These are phyloP conservation scores for Rubroshorea leprosula DNA, from an alignment of 345 rosid genomes.

Conservation along the genomic window DNA sequence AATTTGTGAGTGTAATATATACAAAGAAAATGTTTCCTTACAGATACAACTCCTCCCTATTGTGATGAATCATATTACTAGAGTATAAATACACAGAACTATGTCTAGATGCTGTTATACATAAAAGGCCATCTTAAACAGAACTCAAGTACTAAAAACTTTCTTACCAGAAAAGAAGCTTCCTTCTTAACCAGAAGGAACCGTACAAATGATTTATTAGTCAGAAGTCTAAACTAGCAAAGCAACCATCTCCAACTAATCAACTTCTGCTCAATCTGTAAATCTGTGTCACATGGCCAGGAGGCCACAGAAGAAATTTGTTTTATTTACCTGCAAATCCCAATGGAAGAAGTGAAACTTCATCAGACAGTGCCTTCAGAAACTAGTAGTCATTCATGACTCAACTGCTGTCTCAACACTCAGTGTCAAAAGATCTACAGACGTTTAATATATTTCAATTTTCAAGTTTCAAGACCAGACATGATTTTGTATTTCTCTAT, in stretches of 20 bases:
- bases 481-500: background rate
- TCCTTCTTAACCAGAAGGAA: background rate
- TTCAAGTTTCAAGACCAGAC: background rate
- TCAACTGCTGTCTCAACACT: background rate
- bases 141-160: conserved; percentile 7
- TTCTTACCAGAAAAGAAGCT: conserved; percentile 13
- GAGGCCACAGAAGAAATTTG: background rate
- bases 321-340: conserved; percentile 10
- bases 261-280: conserved; percentile 8
- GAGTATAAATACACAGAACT: too few relatives aligned
- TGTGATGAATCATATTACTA: too few relatives aligned
- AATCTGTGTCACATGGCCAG: conserved; percentile 5
- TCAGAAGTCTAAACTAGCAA: conserved; percentile 6
- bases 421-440: background rate
- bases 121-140: conserved; percentile 8
- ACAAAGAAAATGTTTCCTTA: too few relatives aligned
- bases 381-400: background rate
- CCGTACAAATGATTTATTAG: background rate
- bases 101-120: too few relatives aligned
- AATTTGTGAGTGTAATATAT: too few relatives aligned
- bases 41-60: too few relatives aligned
- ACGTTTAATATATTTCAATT: background rate
- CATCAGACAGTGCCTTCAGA: background rate
- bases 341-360: background rate
- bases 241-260: conserved; percentile 3